A percentile compares a stretch with the other conserved stretches of the same genome.
Evolutionary conservation across 306 rosid species (phyloP).

Genomic region (Delonix regia): DNA sequence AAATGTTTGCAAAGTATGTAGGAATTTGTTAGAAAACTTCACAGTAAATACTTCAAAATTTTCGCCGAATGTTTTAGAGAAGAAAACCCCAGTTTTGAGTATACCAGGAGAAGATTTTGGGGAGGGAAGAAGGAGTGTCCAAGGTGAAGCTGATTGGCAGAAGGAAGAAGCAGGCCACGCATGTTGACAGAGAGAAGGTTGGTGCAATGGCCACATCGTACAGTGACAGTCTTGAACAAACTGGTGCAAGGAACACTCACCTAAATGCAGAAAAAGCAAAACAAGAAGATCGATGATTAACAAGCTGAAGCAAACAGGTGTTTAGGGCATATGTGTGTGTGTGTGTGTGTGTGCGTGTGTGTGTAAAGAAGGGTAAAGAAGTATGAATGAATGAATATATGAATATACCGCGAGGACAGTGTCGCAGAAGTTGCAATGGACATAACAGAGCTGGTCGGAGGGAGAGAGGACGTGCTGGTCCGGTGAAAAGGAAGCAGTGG

Average conservation of each 20-base stretch:
- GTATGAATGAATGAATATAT: not conserved
- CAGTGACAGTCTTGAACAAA: slow-evolving; percentile 92
- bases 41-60: not conserved
- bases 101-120: slow-evolving; percentile 73
- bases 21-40: not conserved
- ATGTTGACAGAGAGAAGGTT: slow-evolving; percentile 87
- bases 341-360: not conserved
- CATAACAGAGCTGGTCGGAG: slow-evolving; percentile 96
- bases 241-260: slow-evolving; percentile 91
- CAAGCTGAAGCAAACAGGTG: too few species aligned
- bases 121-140: slow-evolving; percentile 70
- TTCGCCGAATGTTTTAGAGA: not conserved
- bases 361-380: not conserved
- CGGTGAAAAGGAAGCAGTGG: slow-evolving; percentile 70
- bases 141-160: slow-evolving; percentile 72
- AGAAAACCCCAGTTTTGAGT: slow-evolving; percentile 29
- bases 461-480: slow-evolving; percentile 72
- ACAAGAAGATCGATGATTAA: not conserved
- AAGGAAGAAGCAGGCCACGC: slow-evolving; percentile 69
- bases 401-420: slow-evolving; percentile 79
- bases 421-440: slow-evolving; percentile 95
- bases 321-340: not conserved
- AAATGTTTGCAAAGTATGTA: not conserved
- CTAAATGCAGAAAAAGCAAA: slow-evolving; percentile 36
- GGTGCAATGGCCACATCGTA: slow-evolving; percentile 97